phyloP scores from a whole-genome alignment of 495 filamentous ascomycete species.

The Neurospora sp. region DNA sequence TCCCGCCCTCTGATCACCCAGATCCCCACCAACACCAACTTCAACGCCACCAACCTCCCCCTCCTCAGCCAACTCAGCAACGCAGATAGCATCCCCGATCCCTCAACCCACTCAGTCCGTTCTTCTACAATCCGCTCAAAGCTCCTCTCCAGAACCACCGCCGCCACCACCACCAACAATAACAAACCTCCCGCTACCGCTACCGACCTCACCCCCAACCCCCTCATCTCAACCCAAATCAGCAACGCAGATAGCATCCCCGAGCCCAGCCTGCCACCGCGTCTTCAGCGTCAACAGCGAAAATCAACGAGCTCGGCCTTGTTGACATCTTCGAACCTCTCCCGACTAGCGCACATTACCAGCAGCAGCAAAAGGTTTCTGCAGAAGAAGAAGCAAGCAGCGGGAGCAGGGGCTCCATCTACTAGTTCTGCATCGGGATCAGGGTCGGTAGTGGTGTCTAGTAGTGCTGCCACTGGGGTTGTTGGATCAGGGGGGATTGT shows the following conservation, averaged over 20 bases:
- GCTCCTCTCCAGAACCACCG: neutral
- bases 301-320: no score
- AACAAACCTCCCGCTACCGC: neutral
- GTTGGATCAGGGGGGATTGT: neutral
- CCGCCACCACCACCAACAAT: neutral
- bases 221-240: slow-evolving; percentile 2
- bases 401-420: neutral
- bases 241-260: slow-evolving; percentile 11
- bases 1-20: slow-evolving; percentile 21
- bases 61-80: slow-evolving; percentile 4
- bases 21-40: slow-evolving; percentile 5
- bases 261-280: neutral
- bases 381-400: neutral
- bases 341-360: neutral
- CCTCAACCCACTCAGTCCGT: neutral
- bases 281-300: neutral
- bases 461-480: neutral
- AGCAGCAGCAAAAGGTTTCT: neutral
- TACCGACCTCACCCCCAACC: neutral
- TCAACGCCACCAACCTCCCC: slow-evolving; percentile 11
- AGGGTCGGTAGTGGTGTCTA: neutral
- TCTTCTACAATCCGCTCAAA: neutral
- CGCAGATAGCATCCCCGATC: slow-evolving; percentile 5
- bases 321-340: neutral
- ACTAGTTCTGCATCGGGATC: neutral